phyloP scores from a whole-genome alignment of 225 moss, liverwort and hornwort genomes.

The Polytrichum commune region DNA sequence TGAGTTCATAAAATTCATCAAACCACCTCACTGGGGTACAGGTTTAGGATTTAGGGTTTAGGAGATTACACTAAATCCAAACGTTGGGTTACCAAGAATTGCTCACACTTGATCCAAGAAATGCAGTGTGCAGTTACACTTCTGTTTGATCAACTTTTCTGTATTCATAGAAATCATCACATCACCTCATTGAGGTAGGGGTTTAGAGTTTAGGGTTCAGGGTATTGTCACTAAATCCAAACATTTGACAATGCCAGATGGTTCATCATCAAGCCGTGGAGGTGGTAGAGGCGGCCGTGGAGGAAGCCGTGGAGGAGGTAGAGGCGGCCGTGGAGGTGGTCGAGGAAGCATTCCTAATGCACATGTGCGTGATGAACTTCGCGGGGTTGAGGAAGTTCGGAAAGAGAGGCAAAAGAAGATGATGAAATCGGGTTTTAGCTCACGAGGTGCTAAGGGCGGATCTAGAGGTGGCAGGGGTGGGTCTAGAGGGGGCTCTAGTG shows the following conservation, averaged over 20 bases:
- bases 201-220: too few relatives aligned
- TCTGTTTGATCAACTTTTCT: too few relatives aligned
- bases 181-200: too few relatives aligned
- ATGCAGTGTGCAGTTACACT: too few relatives aligned
- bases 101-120: too few relatives aligned
- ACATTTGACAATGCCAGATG: conserved; percentile 2
- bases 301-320: conserved; percentile 10
- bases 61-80: too few relatives aligned
- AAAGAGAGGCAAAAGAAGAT: conserved; percentile 89
- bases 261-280: conserved; percentile 30
- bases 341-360: conserved; percentile 68
- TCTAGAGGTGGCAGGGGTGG: conserved; percentile 8
- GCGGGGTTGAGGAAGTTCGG: conserved; percentile 88
- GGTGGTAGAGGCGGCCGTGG: conserved; percentile 25
- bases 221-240: neutral
- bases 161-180: too few relatives aligned
- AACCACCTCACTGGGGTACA: too few relatives aligned
- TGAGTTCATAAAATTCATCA: too few relatives aligned
- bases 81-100: too few relatives aligned
- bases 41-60: too few relatives aligned
- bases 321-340: conserved; percentile 29
- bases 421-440: conserved; percentile 42
- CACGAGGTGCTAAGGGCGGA: conserved; percentile 21
- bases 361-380: conserved; percentile 69
- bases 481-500: conserved; percentile 7